phyloP scores from a whole-genome alignment of 2,329 filamentous ascomycete genomes.

The Penicillium sp. region DNA sequence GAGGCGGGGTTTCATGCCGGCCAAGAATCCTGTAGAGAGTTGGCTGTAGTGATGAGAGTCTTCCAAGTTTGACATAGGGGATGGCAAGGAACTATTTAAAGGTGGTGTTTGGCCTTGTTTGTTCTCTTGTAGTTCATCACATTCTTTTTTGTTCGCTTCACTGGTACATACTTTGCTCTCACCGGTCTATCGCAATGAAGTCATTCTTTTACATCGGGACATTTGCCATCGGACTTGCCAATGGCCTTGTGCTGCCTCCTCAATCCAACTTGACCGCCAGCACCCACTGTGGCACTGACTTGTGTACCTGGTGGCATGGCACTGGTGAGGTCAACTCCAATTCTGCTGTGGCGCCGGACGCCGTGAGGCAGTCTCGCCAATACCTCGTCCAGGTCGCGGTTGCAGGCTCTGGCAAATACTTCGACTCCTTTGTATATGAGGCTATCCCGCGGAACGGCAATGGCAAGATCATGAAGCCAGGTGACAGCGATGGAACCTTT shows the following conservation, averaged over 20 bases:
- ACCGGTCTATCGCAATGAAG: not conserved
- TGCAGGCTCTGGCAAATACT: too few species aligned
- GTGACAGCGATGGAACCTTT: conserved; percentile 4
- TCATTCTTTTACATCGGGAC: not conserved
- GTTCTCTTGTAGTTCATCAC: not conserved
- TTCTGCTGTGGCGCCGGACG: not conserved
- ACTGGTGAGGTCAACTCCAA: not conserved
- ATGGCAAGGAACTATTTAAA: conserved; percentile 1
- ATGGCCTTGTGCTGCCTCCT: conserved; percentile 1
- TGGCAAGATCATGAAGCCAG: conserved; percentile 7
- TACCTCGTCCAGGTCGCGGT: too few species aligned
- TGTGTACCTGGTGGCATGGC: conserved; percentile 11
- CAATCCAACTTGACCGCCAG: conserved; percentile 7
- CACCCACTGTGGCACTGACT: conserved; percentile 7
- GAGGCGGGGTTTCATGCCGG: conserved; percentile 6
- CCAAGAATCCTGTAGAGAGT: too few species aligned
- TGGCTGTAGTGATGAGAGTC: too few species aligned
- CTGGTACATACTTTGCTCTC: not conserved
- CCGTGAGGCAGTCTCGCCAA: too few species aligned
- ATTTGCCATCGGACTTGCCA: not conserved
- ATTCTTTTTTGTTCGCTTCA: not conserved
- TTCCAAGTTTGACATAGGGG: too few species aligned
- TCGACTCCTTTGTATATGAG: too few species aligned
- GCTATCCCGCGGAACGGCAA: conserved; percentile 3
- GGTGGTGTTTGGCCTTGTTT: not conserved